These are phyloP conservation scores for Tricholoma bakamatsutake DNA, from an alignment of 768 basidiomycete species.

Conservation along the genomic window DNA sequence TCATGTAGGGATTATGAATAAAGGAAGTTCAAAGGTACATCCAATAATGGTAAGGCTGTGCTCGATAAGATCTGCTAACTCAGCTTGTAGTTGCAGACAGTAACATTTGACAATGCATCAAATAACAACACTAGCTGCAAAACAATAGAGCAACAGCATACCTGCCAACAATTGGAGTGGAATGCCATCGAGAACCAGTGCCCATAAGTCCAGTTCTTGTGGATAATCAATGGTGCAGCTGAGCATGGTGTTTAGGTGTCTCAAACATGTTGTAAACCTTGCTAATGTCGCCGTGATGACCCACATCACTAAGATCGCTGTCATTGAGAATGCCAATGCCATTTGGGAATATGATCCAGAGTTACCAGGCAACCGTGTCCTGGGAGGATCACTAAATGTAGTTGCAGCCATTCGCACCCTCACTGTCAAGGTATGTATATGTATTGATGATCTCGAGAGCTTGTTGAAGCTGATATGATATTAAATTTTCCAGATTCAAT, in stretches of 20 bases:
- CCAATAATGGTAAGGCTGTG: too few species aligned
- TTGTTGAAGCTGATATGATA: too few species aligned
- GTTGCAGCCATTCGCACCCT: conserved; percentile 24
- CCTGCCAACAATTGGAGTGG: conserved; percentile 9
- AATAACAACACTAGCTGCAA: conserved; percentile 19
- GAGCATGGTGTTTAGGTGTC: too few species aligned
- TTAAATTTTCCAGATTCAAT: conserved; percentile 22
- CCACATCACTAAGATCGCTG: conserved; percentile 3
- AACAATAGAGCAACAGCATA: conserved; percentile 1
- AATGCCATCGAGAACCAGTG: conserved; percentile 11
- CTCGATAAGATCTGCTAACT: not conserved
- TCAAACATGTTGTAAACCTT: too few species aligned
- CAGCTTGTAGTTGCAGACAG: conserved; percentile 10
- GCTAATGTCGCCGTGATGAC: too few species aligned
- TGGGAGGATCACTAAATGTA: conserved; percentile 22
- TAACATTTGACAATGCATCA: conserved; percentile 18
- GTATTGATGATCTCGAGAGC: too few species aligned
- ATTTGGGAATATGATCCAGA: conserved; percentile 26
- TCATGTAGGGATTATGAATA: conserved; percentile 6
- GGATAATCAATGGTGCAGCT: too few species aligned
- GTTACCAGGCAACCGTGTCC: conserved; percentile 14
- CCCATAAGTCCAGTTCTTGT: too few species aligned
- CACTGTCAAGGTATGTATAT: conserved; percentile 19
- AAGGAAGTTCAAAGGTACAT: conserved; percentile 19
- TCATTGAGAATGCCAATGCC: conserved; percentile 18